Conservation (phyloP, 75 land plant species). For the Selaginella moellendorffii region DNA sequence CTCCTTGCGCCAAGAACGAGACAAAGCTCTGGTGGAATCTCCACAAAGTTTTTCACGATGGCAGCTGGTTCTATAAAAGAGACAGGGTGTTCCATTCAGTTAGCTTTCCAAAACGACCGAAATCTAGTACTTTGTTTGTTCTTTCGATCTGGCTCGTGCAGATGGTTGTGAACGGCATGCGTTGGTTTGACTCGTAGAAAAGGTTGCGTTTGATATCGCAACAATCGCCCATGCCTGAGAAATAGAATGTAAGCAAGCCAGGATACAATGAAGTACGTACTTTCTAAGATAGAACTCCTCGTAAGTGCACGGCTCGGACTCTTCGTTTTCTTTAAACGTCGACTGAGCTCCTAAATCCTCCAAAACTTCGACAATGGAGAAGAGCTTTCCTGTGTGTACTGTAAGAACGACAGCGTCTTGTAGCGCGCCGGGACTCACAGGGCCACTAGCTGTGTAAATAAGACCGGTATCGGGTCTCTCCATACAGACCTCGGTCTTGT, state of each 20-base stretch:
- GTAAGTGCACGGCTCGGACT: neutral
- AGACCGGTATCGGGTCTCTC: constrained; percentile 26
- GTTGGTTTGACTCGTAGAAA: constrained; percentile 68
- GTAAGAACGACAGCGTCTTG: constrained; percentile 53
- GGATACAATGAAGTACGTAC: no score
- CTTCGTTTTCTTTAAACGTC: constrained; percentile 36
- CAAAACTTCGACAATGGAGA: constrained; percentile 37
- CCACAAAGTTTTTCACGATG: no score
- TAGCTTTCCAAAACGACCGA: no score
- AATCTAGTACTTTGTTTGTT: neutral
- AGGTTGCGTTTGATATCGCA: constrained; percentile 52
- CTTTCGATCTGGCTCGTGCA: constrained; percentile 27
- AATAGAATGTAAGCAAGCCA: no score
- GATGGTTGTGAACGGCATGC: constrained; percentile 74
- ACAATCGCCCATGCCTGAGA: constrained; percentile 30
- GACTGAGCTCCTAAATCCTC: constrained; percentile 37
- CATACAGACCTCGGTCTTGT: constrained; percentile 8
- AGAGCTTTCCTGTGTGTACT: constrained; percentile 70
- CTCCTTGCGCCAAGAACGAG: constrained; percentile 29
- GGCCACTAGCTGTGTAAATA: constrained; percentile 40
- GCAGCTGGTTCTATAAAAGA: constrained; percentile 18
- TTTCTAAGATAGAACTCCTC: neutral
- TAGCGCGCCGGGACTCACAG: constrained; percentile 13
- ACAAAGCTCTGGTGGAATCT: constrained; percentile 90
- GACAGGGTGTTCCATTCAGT: no score